Base-by-base conservation (phyloP, 139 green algal species). In the Coelastrella sp. region DNA sequence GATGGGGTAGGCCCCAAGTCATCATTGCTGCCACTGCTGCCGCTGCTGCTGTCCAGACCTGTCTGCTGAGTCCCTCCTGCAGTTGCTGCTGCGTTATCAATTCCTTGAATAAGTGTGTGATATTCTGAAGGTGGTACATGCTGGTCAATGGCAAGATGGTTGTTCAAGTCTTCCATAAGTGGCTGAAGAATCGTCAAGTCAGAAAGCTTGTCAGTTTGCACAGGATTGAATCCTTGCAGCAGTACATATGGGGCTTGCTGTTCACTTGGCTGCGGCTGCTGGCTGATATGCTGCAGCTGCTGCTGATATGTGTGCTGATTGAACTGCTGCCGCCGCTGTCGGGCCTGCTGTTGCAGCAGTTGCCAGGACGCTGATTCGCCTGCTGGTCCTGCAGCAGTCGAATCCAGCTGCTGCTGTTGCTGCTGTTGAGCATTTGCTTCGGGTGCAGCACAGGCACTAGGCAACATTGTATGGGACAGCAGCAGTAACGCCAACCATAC, bases 221-320 rank as follows among this genome's bases (percentile, higher is more conserved):
- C n/a, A n/a, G n/a, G n/a, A n/a, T n/a, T n/a, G n/a, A n/a, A n/a
- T n/a, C n/a, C n/a, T n/a, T n/a, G n/a, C n/a, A n/a, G n/a, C n/a
- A n/a, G n/a, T n/a, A n/a, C n/a, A n/a, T n/a, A n/a, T n/a, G n/a
- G n/a, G n/a, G n/a, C n/a, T n/a, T 68, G 61, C 61, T 68, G 61
- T n/a, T 60, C 13, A 59, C 10, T 56, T 19, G 54, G 80, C 80
- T 86, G 80, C 56, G 7, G 20, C 77, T 83, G 77, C 56, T 58
- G 20, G 68, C 68, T 75, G 11, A 7, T 7, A 61, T 32, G 6
- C 60, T 87, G 80, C 60, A 13, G 32, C 82, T 78, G 82, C 82
- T 87, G 82, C 65, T 87, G 61, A 47, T 88, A 79, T 3, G 14
- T 56, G 17, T 64, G 64, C 65, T 88, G 83, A 17, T 88, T 64